These are phyloP conservation scores for Papiliotrema fonsecae DNA, from an alignment of 1,284 basidiomycete genomes.

Conservation along the genomic window DNA sequence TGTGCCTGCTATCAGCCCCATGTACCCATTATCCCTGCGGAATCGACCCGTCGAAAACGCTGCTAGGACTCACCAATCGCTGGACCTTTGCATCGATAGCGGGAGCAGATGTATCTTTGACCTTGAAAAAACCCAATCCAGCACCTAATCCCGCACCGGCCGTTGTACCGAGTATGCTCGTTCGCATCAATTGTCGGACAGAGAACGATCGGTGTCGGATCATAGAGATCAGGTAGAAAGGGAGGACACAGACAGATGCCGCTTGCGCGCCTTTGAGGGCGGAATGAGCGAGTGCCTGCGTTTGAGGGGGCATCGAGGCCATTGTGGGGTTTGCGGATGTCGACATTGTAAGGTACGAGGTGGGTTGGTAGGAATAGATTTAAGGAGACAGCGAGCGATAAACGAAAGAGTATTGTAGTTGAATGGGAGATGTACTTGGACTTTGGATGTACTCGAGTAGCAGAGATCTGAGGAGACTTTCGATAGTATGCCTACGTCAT, in stretches of 20 bases:
- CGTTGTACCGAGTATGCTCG: constrained; percentile 13
- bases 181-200: constrained; percentile 26
- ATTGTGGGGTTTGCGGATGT: constrained; percentile 30
- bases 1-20: constrained; percentile 9
- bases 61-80: constrained; percentile 31
- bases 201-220: constrained; percentile 30
- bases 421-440: no score
- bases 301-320: constrained; percentile 16
- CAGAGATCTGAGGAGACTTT: no score
- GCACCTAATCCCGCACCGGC: constrained; percentile 20
- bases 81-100: constrained; percentile 28
- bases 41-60: not conserved
- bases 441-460: no score
- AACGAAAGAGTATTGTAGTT: not conserved
- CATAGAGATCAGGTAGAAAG: constrained; percentile 32
- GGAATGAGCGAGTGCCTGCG: constrained; percentile 32
- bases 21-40: not conserved
- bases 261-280: constrained; percentile 37
- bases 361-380: not conserved
- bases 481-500: no score
- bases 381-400: no score
- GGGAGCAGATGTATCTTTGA: constrained; percentile 24
- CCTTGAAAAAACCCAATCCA: constrained; percentile 20
- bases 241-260: constrained; percentile 33
- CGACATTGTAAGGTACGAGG: constrained; percentile 15